Evolutionary conservation across 441 rosid genomes (phyloP).

Genomic region (Corymbia calophylla): DNA sequence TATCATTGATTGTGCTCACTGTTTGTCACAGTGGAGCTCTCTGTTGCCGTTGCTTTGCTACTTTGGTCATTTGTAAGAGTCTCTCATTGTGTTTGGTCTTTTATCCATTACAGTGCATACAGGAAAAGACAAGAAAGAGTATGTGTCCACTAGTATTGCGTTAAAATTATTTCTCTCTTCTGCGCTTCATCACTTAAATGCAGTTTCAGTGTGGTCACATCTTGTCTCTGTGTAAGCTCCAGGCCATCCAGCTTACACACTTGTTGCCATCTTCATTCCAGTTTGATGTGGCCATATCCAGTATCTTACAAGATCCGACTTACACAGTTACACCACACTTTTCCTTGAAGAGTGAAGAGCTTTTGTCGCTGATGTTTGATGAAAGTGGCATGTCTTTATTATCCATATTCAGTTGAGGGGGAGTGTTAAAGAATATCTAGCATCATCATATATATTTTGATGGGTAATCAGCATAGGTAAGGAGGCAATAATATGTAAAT

Average conservation of each 20-base stretch:
- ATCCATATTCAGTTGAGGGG: background rate
- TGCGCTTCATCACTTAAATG: background rate
- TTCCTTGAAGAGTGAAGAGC: background rate
- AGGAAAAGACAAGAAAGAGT: no score
- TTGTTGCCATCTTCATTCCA: background rate
- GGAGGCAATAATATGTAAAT: background rate
- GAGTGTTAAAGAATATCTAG: background rate
- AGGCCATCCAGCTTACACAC: background rate
- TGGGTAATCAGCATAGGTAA: background rate
- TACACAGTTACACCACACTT: background rate
- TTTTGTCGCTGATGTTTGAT: background rate
- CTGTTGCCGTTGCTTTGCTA: no score
- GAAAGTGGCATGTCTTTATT: background rate
- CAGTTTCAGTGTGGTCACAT: background rate
- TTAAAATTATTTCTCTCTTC: background rate
- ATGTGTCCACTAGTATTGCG: background rate
- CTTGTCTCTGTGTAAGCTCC: background rate
- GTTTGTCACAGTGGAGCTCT: no score
- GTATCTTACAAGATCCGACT: background rate
- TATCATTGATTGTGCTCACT: no score
- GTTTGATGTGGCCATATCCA: background rate
- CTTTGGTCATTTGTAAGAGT: no score
- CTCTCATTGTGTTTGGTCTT: no score
- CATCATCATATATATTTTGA: background rate
- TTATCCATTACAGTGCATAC: no score